A percentile compares a stretch with the other conserved stretches of the same genome.
phyloP scores from a whole-genome alignment of 202 grass and related monocot species.

The Elaeis oleifera region DNA sequence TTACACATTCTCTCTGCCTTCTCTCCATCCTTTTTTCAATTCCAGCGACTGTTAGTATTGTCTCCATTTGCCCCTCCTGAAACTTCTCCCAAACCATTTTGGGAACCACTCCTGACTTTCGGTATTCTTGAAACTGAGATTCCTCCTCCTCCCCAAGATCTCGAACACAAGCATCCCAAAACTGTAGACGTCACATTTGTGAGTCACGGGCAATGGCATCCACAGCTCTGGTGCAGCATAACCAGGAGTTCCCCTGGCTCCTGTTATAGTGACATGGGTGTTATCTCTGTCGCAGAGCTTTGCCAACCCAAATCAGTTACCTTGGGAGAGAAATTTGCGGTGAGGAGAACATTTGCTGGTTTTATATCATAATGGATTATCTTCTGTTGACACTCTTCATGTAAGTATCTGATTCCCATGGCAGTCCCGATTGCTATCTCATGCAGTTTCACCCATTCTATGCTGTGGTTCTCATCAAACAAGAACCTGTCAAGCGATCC shows the following conservation, averaged over 20 bases:
- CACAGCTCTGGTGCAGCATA: slow-evolving; percentile 43
- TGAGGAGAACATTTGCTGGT: slow-evolving; percentile 33
- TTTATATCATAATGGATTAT: slow-evolving; percentile 67
- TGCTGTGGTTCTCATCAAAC: no score
- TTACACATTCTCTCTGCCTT: no score
- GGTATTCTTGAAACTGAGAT: slow-evolving; percentile 20
- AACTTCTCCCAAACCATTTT: slow-evolving; percentile 49
- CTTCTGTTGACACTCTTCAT: slow-evolving; percentile 52
- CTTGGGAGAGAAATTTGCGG: slow-evolving; percentile 24
- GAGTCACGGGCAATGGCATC: slow-evolving; percentile 41
- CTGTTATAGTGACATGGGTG: background rate
- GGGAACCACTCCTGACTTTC: slow-evolving; percentile 78
- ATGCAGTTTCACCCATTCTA: background rate
- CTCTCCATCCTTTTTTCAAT: slow-evolving; percentile 24
- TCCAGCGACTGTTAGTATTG: slow-evolving; percentile 16
- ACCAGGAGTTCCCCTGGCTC: slow-evolving; percentile 3
- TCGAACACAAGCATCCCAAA: slow-evolving; percentile 92
- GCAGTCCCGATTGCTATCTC: slow-evolving; percentile 30
- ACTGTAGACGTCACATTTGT: slow-evolving; percentile 88
- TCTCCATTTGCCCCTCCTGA: slow-evolving; percentile 22
- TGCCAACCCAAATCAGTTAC: slow-evolving; percentile 35
- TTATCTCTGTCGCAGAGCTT: background rate
- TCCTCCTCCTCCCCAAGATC: slow-evolving; percentile 60
- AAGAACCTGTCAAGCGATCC: slow-evolving; percentile 5
- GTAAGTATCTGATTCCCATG: slow-evolving; percentile 34